Conservation (phyloP, 176 grass and related monocot species). For the Cenchrus americanus region DNA sequence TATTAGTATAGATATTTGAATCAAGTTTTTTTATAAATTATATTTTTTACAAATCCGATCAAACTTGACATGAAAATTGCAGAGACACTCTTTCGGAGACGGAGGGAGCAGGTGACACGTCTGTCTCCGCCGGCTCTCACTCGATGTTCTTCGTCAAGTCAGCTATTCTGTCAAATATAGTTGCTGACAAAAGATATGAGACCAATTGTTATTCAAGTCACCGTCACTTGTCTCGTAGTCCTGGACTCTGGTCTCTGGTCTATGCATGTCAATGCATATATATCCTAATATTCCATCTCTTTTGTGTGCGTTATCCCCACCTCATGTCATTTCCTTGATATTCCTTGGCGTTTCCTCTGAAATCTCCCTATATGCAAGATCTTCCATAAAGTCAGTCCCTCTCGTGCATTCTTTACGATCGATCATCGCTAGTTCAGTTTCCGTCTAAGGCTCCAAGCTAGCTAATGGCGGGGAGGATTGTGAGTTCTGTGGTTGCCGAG, state of each 20-base stretch:
- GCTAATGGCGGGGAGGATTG: neutral
- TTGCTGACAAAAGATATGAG: neutral
- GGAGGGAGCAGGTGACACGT: no score
- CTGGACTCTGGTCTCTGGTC: neutral
- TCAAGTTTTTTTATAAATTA: no score
- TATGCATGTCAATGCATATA: neutral
- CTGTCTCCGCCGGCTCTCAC: no score
- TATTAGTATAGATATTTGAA: no score
- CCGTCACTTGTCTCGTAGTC: neutral
- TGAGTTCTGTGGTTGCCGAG: neutral
- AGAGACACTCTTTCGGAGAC: no score
- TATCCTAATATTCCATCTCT: neutral
- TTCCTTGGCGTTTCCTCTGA: neutral
- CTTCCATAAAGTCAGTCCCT: neutral
- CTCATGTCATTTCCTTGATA: no score
- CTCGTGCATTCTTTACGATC: neutral
- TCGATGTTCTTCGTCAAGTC: neutral
- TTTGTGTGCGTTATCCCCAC: neutral
- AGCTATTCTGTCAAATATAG: neutral
- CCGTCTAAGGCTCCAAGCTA: neutral
- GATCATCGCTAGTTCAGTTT: neutral
- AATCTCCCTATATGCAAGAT: neutral
- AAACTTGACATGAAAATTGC: no score
- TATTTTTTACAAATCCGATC: no score
- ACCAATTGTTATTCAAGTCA: neutral